Evolutionary conservation across 2,329 filamentous ascomycete species (phyloP), one percentile per base, ranked within the genome.

Genomic region (Diatrype stigma): DNA sequence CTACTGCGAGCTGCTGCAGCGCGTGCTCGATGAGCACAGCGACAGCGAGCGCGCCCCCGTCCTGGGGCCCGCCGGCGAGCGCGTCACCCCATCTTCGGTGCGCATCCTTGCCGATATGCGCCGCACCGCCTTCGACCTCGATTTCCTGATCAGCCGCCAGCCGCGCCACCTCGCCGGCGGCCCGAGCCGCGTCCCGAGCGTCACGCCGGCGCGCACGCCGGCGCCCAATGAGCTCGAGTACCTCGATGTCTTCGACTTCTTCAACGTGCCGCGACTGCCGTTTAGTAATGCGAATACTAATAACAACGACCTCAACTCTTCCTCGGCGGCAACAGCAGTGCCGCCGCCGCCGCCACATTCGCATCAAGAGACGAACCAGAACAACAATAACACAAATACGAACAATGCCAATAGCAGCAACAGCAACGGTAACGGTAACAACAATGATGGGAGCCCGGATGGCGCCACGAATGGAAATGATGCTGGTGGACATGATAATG

Each of bases 21-120:
- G 90, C 10, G 91, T 96, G 1, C 80, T 96, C 2, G 89, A 94
- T 58, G 92, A 96, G 68, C 90, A 94, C 63, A 79, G 82, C 61
- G 89, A 94, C 57, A 89, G 85, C 53, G 87, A 92, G 67, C 79
- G 82, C 3, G 62, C 61, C 6, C 79, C 82, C 3, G 62, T 60
- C 6, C 56, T 63, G 1, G 62, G 62, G 48, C 60, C 61, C 8
- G 84, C 86, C 38, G 87, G 85, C 11, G 86, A 90, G 60, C 80
- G 87, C 3, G 81, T 89, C 26, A 91, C 89, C 0, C 90, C 91
- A 0, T 90, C 85, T 17, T 90, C 87, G 1, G 90, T 96, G 42
- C 87, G 85, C 64, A 96, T 96, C 48, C 73, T 96, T 1, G 88
- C 90, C 1, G 92, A 96, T 62, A 96, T 96, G 92, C 81, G 92